Evolutionary conservation across 78 protist species (phyloP), one percentile per base, ranked within the genome.

Genomic region (Cavenderia fasciculata): DNA sequence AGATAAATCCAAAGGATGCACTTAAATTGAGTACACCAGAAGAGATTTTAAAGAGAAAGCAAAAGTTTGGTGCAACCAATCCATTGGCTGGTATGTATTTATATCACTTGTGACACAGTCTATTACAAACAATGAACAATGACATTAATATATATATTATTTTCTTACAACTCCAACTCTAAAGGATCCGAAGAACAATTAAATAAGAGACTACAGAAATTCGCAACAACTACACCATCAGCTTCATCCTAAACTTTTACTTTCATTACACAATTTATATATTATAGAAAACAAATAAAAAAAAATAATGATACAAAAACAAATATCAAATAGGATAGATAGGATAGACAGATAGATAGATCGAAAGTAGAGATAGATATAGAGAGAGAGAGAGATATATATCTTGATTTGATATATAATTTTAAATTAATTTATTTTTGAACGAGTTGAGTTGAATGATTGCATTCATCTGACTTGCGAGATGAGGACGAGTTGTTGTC

Each of bases 11-110:
- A n/a, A 61, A 59, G 16, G n/a, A 59, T 33, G 70, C 44, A 12
- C 21, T n/a, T 18, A 36, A 31, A 16, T 21, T 33, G 8, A 56
- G 70, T 38, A 34, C 76, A 36, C 21, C 16, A 25, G 12, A 16
- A 12, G 75, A 77, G 8, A 25, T 77, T 12, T 0, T 41, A 23
- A 47, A n/a, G 11, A 61, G 87, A 65, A 56, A 77, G 69, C 43
- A 77, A 63, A 77, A 63, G 43, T 77, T 77, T 51, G 74, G 68
- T 38, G 33, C 41, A 19, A 19, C 49, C 19, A 19, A 52, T 33
- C 12, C 43, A 52, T 19, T 5, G 5, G 7, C 19, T n/a, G 10
- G 25, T 44, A 18, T 66, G 27, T 14, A 49, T 12, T 12, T 49
- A 49, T 49, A 14, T 49, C 14, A 18, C 12, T 12, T 18, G 54